Conservation (phyloP, 2,329 filamentous ascomycete species). For the Nemania bipapillata region DNA sequence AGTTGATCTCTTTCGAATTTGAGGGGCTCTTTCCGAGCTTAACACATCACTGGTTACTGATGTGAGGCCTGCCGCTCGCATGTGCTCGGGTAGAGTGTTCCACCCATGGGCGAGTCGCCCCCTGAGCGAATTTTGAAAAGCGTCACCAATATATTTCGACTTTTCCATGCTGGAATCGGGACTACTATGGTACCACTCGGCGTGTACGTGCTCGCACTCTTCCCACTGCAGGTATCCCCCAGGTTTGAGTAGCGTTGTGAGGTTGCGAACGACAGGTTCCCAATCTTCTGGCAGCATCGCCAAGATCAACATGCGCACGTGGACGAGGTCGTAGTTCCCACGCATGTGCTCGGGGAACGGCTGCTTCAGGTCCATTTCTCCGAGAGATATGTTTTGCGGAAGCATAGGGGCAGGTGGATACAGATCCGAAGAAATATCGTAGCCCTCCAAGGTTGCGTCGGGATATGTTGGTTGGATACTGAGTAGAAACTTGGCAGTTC, state of each 20-base stretch:
- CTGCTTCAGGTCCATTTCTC: constrained; percentile 31
- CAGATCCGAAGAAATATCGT: constrained; percentile 17
- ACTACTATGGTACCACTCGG: constrained; percentile 15
- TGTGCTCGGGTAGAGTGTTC: constrained; percentile 34
- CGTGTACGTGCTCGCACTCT: constrained; percentile 33
- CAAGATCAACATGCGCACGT: constrained; percentile 33
- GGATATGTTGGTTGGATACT: background rate
- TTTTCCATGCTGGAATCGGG: constrained; percentile 15
- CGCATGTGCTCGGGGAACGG: constrained; percentile 33
- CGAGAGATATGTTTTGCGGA: background rate
- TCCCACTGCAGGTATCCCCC: constrained; percentile 33
- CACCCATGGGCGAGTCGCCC: constrained; percentile 30
- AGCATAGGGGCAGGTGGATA: background rate
- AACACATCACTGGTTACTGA: constrained; percentile 25
- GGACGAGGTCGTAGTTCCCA: constrained; percentile 36
- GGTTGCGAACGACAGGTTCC: constrained; percentile 29
- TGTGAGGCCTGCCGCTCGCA: constrained; percentile 31
- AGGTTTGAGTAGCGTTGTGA: constrained; percentile 27
- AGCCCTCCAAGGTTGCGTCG: background rate
- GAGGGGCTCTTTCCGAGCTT: constrained; percentile 26
- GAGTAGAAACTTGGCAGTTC: background rate
- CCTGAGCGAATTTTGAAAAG: constrained; percentile 17
- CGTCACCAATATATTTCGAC: constrained; percentile 2
- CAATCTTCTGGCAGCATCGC: constrained; percentile 36
- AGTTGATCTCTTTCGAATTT: constrained; percentile 13